These are phyloP conservation scores for Leptodontidium sp. DNA, from an alignment of 2,329 filamentous ascomycete genomes.

Conservation along the genomic window DNA sequence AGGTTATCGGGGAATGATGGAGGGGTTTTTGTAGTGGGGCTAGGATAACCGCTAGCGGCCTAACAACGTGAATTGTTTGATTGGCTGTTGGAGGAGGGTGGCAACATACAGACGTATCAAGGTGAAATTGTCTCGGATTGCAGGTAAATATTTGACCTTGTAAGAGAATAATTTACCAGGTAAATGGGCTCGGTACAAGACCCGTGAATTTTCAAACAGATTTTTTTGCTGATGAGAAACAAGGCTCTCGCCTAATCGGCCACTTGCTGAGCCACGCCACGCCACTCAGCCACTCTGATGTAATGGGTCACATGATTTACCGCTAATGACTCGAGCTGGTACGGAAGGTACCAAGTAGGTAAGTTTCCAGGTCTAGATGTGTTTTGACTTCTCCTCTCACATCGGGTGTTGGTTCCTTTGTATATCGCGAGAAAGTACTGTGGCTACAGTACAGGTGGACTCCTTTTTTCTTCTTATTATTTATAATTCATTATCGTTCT, in stretches of 20 bases:
- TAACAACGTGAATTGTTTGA: conserved; percentile 8
- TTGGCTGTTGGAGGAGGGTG: not conserved
- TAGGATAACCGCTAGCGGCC: conserved; percentile 1
- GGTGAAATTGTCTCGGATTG: too few species aligned
- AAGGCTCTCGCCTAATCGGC: conserved; percentile 7
- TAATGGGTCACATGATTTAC: conserved; percentile 6
- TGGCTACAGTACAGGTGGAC: too few species aligned
- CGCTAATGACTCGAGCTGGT: not conserved
- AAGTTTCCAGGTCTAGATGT: not conserved
- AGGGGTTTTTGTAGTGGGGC: conserved; percentile 11
- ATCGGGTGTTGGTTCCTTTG: too few species aligned
- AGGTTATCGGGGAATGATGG: conserved; percentile 9
- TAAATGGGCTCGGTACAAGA: not conserved
- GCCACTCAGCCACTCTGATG: conserved; percentile 14
- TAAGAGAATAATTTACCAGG: too few species aligned
- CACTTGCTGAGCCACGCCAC: conserved; percentile 1
- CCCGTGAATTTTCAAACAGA: not conserved
- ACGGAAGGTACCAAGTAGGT: too few species aligned
- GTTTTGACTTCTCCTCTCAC: too few species aligned
- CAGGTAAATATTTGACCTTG: too few species aligned
- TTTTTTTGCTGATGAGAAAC: conserved; percentile 13
- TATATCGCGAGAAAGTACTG: too few species aligned
- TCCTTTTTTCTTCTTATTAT: too few species aligned
- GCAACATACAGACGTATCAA: not conserved
- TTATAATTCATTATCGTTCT: too few species aligned